These are phyloP conservation scores for Liriodendron chinense DNA, from an alignment of 164 flowering plant genomes.

Conservation along the genomic window DNA sequence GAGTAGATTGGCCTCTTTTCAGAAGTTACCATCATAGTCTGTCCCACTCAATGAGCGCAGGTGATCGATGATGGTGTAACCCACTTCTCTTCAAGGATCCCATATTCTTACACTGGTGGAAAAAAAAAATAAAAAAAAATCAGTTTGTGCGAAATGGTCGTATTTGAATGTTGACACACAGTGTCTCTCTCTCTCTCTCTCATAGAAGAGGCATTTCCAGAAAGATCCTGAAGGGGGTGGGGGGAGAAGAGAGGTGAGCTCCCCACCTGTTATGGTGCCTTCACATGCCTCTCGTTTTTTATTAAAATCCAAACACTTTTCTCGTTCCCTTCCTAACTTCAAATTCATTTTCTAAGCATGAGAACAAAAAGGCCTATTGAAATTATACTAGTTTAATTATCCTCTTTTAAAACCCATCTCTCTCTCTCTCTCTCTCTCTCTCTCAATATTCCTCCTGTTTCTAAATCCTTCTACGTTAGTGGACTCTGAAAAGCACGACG, in stretches of 20 bases:
- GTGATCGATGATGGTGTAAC: too few species aligned
- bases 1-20: too few species aligned
- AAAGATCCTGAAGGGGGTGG: background rate
- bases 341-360: background rate
- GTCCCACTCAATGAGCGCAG: too few species aligned
- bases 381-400: background rate
- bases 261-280: background rate
- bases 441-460: background rate
- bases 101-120: too few species aligned
- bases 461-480: background rate
- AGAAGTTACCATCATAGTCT: too few species aligned
- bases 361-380: background rate
- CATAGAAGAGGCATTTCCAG: too few species aligned
- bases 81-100: too few species aligned
- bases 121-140: too few species aligned
- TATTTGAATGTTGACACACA: too few species aligned
- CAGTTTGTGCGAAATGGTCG: too few species aligned
- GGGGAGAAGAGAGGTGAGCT: background rate
- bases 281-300: background rate
- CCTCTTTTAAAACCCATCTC: background rate
- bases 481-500: background rate
- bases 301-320: background rate
- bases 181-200: too few species aligned
- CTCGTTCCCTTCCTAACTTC: background rate
- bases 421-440: background rate